phyloP scores from a whole-genome alignment of 805 yeast genomes.

The Starmerella roubikii region DNA sequence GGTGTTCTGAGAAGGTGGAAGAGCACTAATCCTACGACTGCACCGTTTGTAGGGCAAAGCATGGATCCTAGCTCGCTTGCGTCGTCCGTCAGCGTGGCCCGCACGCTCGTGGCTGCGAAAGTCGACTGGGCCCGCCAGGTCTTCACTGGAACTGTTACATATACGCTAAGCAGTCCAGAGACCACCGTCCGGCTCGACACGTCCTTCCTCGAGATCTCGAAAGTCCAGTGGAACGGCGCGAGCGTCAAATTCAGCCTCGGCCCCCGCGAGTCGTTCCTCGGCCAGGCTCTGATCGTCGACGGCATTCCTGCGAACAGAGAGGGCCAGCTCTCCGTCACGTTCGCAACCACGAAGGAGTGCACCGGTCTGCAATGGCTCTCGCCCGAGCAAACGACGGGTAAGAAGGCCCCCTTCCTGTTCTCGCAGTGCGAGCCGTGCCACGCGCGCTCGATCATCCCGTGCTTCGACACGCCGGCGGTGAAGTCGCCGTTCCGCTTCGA shows the following conservation, averaged over 20 bases:
- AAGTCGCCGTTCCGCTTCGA: constrained; percentile 50
- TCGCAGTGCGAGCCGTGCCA: constrained; percentile 90
- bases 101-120: constrained; percentile 40
- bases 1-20: too few species aligned
- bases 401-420: constrained; percentile 55
- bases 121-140: constrained; percentile 42
- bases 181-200: constrained; percentile 49
- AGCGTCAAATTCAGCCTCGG: constrained; percentile 23
- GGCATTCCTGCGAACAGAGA: constrained; percentile 11
- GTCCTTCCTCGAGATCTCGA: constrained; percentile 40
- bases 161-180: constrained; percentile 28
- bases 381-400: constrained; percentile 62
- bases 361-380: constrained; percentile 80
- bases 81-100: constrained; percentile 35
- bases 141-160: constrained; percentile 44
- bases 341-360: constrained; percentile 56
- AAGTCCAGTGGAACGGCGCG: constrained; percentile 33
- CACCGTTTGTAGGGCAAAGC: too few species aligned
- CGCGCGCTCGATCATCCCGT: constrained; percentile 76
- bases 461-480: constrained; percentile 80
- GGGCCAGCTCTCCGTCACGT: constrained; percentile 31
- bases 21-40: too few species aligned
- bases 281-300: constrained; percentile 30
- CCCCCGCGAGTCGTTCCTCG: constrained; percentile 30
- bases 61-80: too few species aligned